A percentile compares a stretch with the other conserved stretches of the same genome.
phyloP scores from a whole-genome alignment of 148 eudicot species.

The Diospyros kaki region DNA sequence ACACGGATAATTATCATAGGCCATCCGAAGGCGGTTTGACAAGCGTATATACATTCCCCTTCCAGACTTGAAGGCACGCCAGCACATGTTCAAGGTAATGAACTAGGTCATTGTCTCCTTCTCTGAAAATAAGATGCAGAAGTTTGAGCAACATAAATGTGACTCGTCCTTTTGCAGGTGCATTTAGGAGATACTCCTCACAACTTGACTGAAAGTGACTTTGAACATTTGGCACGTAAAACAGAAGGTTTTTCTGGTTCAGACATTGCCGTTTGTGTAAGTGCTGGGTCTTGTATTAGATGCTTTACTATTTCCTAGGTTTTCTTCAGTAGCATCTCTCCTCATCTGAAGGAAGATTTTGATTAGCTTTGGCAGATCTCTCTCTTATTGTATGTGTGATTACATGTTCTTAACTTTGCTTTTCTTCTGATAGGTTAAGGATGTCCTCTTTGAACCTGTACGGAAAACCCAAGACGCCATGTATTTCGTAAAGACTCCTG shows the following conservation, averaged over 20 bases:
- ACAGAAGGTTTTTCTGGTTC: constrained; percentile 98
- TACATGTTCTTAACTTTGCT: background rate
- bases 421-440: constrained; percentile 58
- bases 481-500: constrained; percentile 57
- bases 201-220: constrained; percentile 80
- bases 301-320: background rate
- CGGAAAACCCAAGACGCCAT: constrained; percentile 98
- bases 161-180: constrained; percentile 43
- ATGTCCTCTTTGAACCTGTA: constrained; percentile 94
- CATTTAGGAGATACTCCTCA: constrained; percentile 98
- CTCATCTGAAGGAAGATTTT: background rate
- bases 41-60: constrained; percentile 98
- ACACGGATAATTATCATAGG: constrained; percentile 39
- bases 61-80: constrained; percentile 89
- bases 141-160: background rate
- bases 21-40: constrained; percentile 91
- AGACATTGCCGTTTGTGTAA: constrained; percentile 94
- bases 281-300: constrained; percentile 18
- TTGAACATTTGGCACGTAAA: constrained; percentile 64
- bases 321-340: background rate
- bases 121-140: background rate
- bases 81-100: constrained; percentile 90
- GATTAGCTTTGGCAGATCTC: background rate
- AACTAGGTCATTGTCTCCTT: constrained; percentile 9
- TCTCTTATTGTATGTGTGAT: background rate